Base-by-base conservation (phyloP, 164 flowering plant genomes). In the Warburgia ugandensis region DNA sequence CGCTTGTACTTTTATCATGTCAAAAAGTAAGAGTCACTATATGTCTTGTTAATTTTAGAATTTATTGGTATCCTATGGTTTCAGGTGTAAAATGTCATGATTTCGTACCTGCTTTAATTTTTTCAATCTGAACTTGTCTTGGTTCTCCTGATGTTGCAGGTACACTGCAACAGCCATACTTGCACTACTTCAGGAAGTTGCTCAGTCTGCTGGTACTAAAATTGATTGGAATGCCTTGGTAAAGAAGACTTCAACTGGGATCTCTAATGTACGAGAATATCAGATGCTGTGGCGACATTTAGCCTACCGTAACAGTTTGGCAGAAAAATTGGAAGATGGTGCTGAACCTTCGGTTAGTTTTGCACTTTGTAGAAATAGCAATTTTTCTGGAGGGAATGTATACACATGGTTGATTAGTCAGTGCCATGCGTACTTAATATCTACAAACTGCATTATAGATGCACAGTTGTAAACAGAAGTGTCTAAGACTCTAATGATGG, bases 221-320 rank as follows among this genome's bases (percentile, higher is more conserved):
- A 70, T 86, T 28, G 84, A 84, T 58, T 89, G 95, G 97, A 50
- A 75, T 48, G 71, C 49, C 9, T 40, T 86, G 69, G 95, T 78
- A 55, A 71, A 69, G 73, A 86, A 76, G 42, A 75, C 91, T 2
- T 41, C 72, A 2, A 92, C 95, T 13, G 97, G 95, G 19, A 88
- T 92, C 62, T 55, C 85, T 2, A 73, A 63, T 71, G 79, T 90
- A 0, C 74, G 84, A 42, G 97, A 92, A 67, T 89, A 84, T 67
- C 97, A 80, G 68, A 86, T 78, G 97, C 58, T 92, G 43, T 92
- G 99, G 99, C 73, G 96, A 8, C 95, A 89, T 65, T 64, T 89
- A 58, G 97, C 97, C n/a, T 94, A 94, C 54, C 70, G 76, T 1
- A 63, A 75, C 6, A 5, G 59, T 1, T 55, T 89, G 65, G 16